Base-by-base conservation (phyloP, 2,329 filamentous ascomycete species). In the Diaporthe batatas region DNA sequence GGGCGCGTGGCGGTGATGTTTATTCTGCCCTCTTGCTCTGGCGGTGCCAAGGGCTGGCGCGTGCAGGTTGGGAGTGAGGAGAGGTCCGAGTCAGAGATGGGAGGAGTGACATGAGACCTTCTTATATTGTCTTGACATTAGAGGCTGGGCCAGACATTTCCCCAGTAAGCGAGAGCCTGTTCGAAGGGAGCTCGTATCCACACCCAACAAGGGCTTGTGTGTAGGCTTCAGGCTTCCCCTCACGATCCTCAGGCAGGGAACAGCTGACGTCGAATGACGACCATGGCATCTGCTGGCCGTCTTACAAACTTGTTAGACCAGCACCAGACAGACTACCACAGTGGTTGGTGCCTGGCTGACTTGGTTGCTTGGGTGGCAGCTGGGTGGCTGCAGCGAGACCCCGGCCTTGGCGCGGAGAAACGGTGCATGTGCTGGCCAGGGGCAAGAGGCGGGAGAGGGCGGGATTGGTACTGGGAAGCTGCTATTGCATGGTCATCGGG, bases 161-260 rank as follows among this genome's bases (percentile, higher is more conserved):
- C 6, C 32, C 4, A 23, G 18, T 67, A 25, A 71, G 36, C 32
- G 39, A 34, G 36, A 54, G 39, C 32, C 32, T 53, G 62, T 51
- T 67, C 6, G 44, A 39, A 34, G 32, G 53, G 47, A 67, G 44
- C 62, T 67, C 47, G 62, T 67, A 53, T 53, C 47, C 62, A 65
- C 62, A 34, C 2, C 6, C 62, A 39, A 39, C 62, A 39, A 39
- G 44, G 23, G 5, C 16, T 21, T 39, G 23, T 29, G 32, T n/a
- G n/a, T n/a, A n/a, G n/a, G n/a, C n/a, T n/a, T n/a, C 70, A 71
- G 34, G 59, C 23, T 71, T 67, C 70, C 58, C 70, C 58, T 71
- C 70, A 71, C 32, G 44, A 65, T 65, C 42, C 62, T 34, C 18
- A 53, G 62, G 32, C 62, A 53, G 47, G 62, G 62, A 25, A 53